Evolutionary conservation across 2,329 filamentous ascomycete species (phyloP), one percentile per base, ranked within the genome.

Genomic region (Neoascochyta sp.): DNA sequence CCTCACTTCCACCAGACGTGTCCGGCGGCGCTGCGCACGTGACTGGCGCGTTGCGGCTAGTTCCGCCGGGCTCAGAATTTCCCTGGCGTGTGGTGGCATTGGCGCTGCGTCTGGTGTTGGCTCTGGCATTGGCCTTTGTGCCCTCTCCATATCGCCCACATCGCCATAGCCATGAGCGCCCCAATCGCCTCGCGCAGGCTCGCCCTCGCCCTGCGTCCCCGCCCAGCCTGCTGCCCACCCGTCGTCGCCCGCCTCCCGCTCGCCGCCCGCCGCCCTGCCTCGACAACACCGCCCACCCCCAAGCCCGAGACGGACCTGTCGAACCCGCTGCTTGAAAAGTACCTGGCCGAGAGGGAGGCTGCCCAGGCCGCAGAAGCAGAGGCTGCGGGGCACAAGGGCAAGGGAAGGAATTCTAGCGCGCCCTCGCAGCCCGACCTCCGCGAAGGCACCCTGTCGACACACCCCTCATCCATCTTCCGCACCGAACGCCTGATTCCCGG

Each of bases 241-340:
- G 29, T 35, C 12, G n/a, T n/a, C n/a, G 35, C 24, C 13, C 26
- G 23, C 10, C 31, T 46, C 13, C 32, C 35, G 21, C 33, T 57
- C 39, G 41, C 33, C 14, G 31, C 44, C 9, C 43, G 33, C 16
- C 45, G 47, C 27, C 35, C 39, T 26, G 32, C 39, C 13, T 52
- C 43, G 9, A 40, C 36, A 9, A 32, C 31, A 14, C 14, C 36
- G 7, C 10, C 28, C 11, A 27, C 35, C 11, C 37, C 32, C 24
- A 34, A 38, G 10, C 16, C 39, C 24, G 41, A 45, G 14, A 32
- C 42, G 23, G 44, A 57, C 27, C 43, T 54, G 22, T 39, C 52
- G 26, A 71, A 78, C 48, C 80, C 76, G 32, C 71, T 86, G 47
- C 77, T 85, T 46, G 77, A 82, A 35, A 74, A 83, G 30, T 74